Evolutionary conservation across 2,329 filamentous ascomycete genomes (phyloP).

Genomic region (Aspergillus luchuensis): DNA sequence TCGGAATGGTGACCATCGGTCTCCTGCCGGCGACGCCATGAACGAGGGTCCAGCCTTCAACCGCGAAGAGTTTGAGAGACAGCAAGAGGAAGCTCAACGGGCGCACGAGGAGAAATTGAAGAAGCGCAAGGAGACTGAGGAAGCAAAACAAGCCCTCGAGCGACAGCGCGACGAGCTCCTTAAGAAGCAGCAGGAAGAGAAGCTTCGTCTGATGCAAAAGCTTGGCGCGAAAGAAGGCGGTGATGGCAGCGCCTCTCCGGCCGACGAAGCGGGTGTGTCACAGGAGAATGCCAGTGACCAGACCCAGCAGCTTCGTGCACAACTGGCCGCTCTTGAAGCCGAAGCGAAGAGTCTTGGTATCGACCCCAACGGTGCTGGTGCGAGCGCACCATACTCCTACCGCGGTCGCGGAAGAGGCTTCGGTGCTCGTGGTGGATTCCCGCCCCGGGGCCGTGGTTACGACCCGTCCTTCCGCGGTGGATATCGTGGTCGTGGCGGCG

Average conservation of each 20-base stretch:
- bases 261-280: constrained; percentile 22
- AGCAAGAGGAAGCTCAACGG: constrained; percentile 60
- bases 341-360: constrained; percentile 58
- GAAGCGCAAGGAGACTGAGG: constrained; percentile 55
- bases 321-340: constrained; percentile 57
- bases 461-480: constrained; percentile 42
- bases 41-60: constrained; percentile 53
- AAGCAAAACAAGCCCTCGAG: constrained; percentile 55
- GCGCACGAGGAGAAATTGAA: constrained; percentile 57
- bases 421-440: constrained; percentile 43
- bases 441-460: constrained; percentile 45
- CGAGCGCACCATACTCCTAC: constrained; percentile 35
- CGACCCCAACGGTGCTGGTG: constrained; percentile 42
- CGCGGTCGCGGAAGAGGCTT: constrained; percentile 41
- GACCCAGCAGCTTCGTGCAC: constrained; percentile 56
- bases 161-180: constrained; percentile 53
- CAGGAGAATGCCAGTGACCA: constrained; percentile 47
- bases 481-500: constrained; percentile 47
- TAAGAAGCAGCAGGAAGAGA: constrained; percentile 59
- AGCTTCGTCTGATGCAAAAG: constrained; percentile 51
- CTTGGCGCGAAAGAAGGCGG: constrained; percentile 47
- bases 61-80: constrained; percentile 55
- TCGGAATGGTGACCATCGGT: constrained; percentile 30
- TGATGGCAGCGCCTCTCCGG: constrained; percentile 29
- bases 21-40: constrained; percentile 24